phyloP scores from a whole-genome alignment of 1,284 basidiomycete species.

The Cryptococcus maquisensis region DNA sequence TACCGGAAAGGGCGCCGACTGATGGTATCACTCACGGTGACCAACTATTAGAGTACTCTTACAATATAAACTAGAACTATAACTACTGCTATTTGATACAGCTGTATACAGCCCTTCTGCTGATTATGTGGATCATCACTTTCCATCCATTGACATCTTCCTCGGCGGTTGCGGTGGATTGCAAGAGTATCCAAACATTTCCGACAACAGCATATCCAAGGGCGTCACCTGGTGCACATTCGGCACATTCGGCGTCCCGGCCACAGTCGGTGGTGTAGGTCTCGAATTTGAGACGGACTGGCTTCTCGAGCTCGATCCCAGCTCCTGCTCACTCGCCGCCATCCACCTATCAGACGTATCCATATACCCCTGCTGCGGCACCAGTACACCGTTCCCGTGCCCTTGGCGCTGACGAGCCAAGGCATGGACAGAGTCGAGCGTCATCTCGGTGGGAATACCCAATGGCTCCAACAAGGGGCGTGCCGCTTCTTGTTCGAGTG shows the following conservation, averaged over 20 bases:
- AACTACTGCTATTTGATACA: background rate
- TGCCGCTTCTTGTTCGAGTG: slow-evolving; percentile 13
- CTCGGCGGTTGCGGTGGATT: slow-evolving; percentile 1
- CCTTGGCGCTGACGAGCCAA: background rate
- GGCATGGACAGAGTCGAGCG: background rate
- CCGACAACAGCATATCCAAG: slow-evolving; percentile 17
- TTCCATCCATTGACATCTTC: background rate
- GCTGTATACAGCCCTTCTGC: background rate
- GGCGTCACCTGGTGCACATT: slow-evolving; percentile 1
- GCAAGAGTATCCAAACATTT: slow-evolving; percentile 20
- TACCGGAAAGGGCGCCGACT: too few relatives aligned
- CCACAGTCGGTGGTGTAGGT: too few relatives aligned
- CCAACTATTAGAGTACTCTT: too few relatives aligned
- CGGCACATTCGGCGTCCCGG: too few relatives aligned
- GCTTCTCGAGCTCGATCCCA: background rate
- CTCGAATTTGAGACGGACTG: too few relatives aligned
- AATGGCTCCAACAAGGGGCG: background rate
- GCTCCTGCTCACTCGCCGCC: slow-evolving; percentile 16
- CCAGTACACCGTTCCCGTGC: background rate
- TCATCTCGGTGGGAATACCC: background rate
- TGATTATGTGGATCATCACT: background rate
- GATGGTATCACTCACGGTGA: too few relatives aligned
- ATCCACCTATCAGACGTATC: slow-evolving; percentile 39
- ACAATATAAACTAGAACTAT: too few relatives aligned
- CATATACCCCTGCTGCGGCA: slow-evolving; percentile 24